Evolutionary conservation across 1,139 yeast genomes (phyloP).

Genomic region (Geotrichum candidum): DNA sequence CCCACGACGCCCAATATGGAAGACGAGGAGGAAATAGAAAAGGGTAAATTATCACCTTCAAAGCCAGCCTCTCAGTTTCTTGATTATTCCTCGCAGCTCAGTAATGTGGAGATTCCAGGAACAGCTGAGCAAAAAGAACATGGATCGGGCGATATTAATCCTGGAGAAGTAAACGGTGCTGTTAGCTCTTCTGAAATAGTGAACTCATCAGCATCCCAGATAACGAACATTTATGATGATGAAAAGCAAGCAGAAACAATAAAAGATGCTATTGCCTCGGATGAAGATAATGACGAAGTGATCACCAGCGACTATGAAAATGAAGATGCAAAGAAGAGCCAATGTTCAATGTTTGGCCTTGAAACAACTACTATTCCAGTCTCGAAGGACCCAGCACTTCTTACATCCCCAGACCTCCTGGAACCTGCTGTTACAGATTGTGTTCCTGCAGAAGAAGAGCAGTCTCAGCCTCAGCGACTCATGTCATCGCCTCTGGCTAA

Average conservation of each 20-base stretch:
- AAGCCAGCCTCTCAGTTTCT: not conserved
- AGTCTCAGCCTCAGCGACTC: not conserved
- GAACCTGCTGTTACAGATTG: not conserved
- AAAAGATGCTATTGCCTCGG: not conserved
- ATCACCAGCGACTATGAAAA: conserved; percentile 21
- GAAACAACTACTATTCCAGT: too few species aligned
- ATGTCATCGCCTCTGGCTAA: not conserved
- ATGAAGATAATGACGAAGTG: conserved; percentile 15
- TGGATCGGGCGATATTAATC: not conserved
- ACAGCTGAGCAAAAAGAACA: conserved; percentile 7
- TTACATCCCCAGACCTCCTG: not conserved
- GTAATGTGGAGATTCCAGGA: conserved; percentile 5
- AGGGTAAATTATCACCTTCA: not conserved
- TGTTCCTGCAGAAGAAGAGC: not conserved
- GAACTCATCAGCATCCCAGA: not conserved
- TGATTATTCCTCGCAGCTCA: not conserved
- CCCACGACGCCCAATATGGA: not conserved
- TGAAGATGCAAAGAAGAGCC: not conserved
- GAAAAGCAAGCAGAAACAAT: not conserved
- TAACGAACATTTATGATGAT: not conserved
- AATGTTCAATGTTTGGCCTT: not conserved
- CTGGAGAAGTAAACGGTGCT: not conserved
- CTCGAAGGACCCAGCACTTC: too few species aligned
- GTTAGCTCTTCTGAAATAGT: not conserved
- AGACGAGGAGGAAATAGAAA: not conserved